These are phyloP conservation scores for Colletotrichum neosansevieriae DNA, from an alignment of 2,329 filamentous ascomycete genomes.

Conservation along the genomic window DNA sequence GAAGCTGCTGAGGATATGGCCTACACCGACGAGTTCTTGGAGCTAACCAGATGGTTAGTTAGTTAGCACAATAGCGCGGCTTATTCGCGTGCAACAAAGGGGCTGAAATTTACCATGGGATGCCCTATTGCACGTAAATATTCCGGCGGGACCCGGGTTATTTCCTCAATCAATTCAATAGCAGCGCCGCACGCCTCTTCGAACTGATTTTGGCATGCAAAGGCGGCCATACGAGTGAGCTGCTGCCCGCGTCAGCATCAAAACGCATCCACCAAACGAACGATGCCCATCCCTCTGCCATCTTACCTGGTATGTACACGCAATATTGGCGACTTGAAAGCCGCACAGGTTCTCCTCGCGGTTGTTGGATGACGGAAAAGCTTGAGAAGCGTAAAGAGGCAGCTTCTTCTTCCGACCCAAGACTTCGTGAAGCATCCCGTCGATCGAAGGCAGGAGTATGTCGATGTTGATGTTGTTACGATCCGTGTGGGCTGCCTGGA, in stretches of 20 bases:
- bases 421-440: constrained; percentile 32
- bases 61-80: not conserved
- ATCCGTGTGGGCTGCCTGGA: constrained; percentile 33
- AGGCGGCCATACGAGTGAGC: constrained; percentile 39
- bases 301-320: constrained; percentile 48
- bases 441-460: constrained; percentile 32
- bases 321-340: constrained; percentile 53
- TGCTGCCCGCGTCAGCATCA: not conserved
- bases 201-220: constrained; percentile 40
- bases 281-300: too few relatives aligned
- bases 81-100: not conserved
- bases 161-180: constrained; percentile 37
- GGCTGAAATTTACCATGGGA: constrained; percentile 32
- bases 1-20: constrained; percentile 40
- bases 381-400: constrained; percentile 23
- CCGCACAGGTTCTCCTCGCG: constrained; percentile 48
- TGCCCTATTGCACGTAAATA: constrained; percentile 40
- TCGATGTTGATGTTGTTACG: constrained; percentile 25
- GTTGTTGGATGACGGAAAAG: constrained; percentile 27
- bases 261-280: too few relatives aligned
- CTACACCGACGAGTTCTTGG: constrained; percentile 40
- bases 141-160: constrained; percentile 34
- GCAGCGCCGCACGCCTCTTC: constrained; percentile 38
- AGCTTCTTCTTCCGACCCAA: constrained; percentile 27
- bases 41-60: constrained; percentile 16